Evolutionary conservation across 257 asterid species (phyloP).

Genomic region (Anisodus tanguticus): DNA sequence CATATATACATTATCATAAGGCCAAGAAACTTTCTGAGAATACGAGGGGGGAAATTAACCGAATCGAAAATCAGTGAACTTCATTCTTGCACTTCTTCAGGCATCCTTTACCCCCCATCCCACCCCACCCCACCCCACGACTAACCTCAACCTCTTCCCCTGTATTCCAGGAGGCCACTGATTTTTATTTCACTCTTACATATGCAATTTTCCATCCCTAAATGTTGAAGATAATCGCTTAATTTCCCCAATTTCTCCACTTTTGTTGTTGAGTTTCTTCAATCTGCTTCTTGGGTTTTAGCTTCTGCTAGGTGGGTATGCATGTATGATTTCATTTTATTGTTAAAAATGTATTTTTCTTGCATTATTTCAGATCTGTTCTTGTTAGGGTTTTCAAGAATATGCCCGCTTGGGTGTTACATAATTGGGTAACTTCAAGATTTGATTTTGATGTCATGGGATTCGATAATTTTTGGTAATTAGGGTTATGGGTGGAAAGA

Average conservation of each 20-base stretch:
- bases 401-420: neutral
- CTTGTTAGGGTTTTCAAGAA: slow-evolving; percentile 22
- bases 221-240: slow-evolving; percentile 18
- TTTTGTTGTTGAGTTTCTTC: neutral
- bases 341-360: neutral
- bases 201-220: neutral
- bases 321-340: neutral
- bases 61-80: slow-evolving; percentile 24
- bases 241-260: neutral
- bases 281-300: slow-evolving; percentile 1
- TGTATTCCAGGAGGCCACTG: neutral
- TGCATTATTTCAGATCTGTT: slow-evolving; percentile 17
- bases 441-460: neutral
- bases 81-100: neutral
- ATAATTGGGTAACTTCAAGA: neutral
- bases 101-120: neutral
- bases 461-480: neutral
- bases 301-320: slow-evolving; percentile 23
- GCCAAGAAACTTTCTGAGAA: neutral
- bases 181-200: neutral
- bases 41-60: neutral
- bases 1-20: neutral
- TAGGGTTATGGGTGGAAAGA: neutral
- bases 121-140: neutral
- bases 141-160: slow-evolving; percentile 25